phyloP scores from a whole-genome alignment of 768 basidiomycete species.

The Mrakia hoshinonis region DNA sequence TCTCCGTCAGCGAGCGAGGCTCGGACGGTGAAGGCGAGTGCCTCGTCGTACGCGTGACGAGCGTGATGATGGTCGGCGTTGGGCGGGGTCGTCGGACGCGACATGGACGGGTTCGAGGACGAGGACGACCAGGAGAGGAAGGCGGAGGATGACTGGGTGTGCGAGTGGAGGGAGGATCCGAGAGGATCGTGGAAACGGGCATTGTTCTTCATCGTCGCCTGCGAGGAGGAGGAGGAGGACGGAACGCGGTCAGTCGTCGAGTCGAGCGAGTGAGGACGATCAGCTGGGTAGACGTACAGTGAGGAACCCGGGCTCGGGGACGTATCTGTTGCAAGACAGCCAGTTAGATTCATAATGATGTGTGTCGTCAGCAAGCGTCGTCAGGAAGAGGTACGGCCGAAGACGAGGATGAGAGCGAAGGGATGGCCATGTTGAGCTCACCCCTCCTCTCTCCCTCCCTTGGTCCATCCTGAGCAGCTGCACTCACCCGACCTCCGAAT shows the following conservation, averaged over 20 bases:
- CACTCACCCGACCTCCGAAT: slow-evolving; percentile 8
- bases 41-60: slow-evolving; percentile 63
- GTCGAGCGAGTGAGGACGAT: neutral
- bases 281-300: slow-evolving; percentile 41
- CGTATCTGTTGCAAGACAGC: slow-evolving; percentile 24
- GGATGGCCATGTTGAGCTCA: slow-evolving; percentile 63
- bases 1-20: slow-evolving; percentile 14
- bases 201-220: slow-evolving; percentile 64
- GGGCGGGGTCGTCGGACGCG: slow-evolving; percentile 4
- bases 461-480: neutral
- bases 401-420: slow-evolving; percentile 54
- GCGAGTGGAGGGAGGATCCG: slow-evolving; percentile 40
- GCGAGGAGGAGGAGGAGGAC: neutral
- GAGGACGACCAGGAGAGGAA: slow-evolving; percentile 60
- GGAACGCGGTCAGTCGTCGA: neutral
- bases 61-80: too few relatives aligned
- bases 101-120: slow-evolving; percentile 11
- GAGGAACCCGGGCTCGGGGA: slow-evolving; percentile 78
- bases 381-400: neutral
- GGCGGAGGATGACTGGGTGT: slow-evolving; percentile 64
- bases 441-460: neutral
- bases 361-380: neutral
- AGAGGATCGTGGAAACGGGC: slow-evolving; percentile 84
- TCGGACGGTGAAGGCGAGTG: slow-evolving; percentile 60
- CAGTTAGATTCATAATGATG: too few relatives aligned